Percentiles rank a stretch among this genome's conserved stretches.
Evolutionary conservation across 768 basidiomycete species (phyloP).

Genomic region (Phlebiopsis gigantea): DNA sequence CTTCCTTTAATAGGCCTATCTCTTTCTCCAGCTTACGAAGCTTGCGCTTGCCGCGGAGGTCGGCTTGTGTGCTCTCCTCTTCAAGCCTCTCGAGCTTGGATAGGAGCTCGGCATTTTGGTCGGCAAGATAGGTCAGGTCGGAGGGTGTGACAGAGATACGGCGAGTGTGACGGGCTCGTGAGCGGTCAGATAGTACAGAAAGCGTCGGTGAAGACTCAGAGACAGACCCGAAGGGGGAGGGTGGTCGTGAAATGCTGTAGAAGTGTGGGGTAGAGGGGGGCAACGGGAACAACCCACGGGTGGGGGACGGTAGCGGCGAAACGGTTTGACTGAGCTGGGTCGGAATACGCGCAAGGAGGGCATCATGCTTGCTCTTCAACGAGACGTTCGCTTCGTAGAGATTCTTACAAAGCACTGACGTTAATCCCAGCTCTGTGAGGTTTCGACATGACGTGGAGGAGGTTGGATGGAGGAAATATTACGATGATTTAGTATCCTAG

Average conservation of each 20-base stretch:
- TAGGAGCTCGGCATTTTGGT: slow-evolving; percentile 80
- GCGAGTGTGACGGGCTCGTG: slow-evolving; percentile 18
- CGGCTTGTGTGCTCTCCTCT: slow-evolving; percentile 58
- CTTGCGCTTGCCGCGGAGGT: slow-evolving; percentile 62
- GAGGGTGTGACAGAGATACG: slow-evolving; percentile 61
- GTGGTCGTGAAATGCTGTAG: slow-evolving; percentile 12
- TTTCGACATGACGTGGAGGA: background rate
- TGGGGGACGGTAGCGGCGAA: slow-evolving; percentile 20
- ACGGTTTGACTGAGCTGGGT: slow-evolving; percentile 9
- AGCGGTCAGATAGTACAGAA: background rate
- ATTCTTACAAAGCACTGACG: slow-evolving; percentile 63
- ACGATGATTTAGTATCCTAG: background rate
- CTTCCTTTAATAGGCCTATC: slow-evolving; percentile 66
- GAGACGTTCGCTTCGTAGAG: slow-evolving; percentile 65
- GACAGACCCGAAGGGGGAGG: slow-evolving; percentile 2
- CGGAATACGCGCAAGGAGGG: slow-evolving; percentile 58
- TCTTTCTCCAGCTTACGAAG: slow-evolving; percentile 75
- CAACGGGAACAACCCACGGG: slow-evolving; percentile 13
- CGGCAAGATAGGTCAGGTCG: slow-evolving; percentile 67
- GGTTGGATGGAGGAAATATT: background rate
- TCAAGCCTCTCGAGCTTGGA: slow-evolving; percentile 73
- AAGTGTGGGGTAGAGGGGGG: slow-evolving; percentile 10
- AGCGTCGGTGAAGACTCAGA: slow-evolving; percentile 4
- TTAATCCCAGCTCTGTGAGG: slow-evolving; percentile 60
- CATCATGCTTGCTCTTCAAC: slow-evolving; percentile 68